Evolutionary conservation across 1,139 yeast genomes (phyloP), one percentile per base, ranked within the genome.

Genomic region (Blastobotrys aristatus): DNA sequence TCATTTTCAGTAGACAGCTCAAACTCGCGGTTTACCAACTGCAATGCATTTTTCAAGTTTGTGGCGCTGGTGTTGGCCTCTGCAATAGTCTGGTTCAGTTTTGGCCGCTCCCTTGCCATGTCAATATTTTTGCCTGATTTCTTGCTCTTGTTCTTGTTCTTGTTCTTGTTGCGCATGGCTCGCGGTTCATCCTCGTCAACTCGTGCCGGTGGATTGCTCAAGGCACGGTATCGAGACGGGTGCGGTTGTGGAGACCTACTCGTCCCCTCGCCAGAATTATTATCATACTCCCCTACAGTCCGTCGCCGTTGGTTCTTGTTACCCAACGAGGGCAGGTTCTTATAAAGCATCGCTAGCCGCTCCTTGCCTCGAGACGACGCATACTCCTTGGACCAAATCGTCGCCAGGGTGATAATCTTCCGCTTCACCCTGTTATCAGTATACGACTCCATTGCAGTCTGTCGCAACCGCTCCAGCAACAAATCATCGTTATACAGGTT

Each of bases 51-150:
- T 33, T 71, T 70, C 53, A 92, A 70, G n/a, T 82, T 76, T 0
- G 90, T 84, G 5, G 96, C 77, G 10, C 83, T 77, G 8, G 88
- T 79, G 48, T 84, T 79, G 16, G 95, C 80, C 50, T 86, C 86
- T 2, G 96, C 89, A 48, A 90, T 77, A 8, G 83, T 67, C 18
- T 72, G 68, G 53, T 82, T 72, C 53, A 90, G 84, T 63, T 76
- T 80, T 11, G 96, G 92, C 0, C 82, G 79, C 59, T 87, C 96
- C 52, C 79, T 79, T 48, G 71, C 75, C 56, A 84, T 74, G 66
- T 84, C 81, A 59, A 85, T 56, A 16, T 20, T 22, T 17, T 18
- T 16, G 3, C 18, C 29, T n/a, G 40, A n/a, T 16, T 29, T 27
- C 13, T 29, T 33, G 27, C 10, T 33, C 26, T 26, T 10, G 4